These are phyloP conservation scores for Stephanocyclus meneghinianus DNA, from an alignment of 352 stramenopile genomes.

Conservation along the genomic window DNA sequence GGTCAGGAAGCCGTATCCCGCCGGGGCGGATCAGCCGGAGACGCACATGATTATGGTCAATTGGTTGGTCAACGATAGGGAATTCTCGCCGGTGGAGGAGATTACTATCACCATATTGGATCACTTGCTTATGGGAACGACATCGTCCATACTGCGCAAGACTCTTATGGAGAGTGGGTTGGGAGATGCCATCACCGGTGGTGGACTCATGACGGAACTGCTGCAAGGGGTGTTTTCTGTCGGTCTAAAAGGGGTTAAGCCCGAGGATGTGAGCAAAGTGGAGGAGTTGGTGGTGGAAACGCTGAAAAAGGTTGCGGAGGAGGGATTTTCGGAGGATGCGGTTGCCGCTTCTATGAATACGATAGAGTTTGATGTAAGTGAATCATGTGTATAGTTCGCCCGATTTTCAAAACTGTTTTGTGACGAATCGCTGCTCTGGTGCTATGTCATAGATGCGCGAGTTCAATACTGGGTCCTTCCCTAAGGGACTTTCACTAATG, in stretches of 20 bases:
- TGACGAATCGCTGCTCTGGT: not conserved
- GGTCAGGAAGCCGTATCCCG: slow-evolving; percentile 65
- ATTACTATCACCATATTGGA: slow-evolving; percentile 84
- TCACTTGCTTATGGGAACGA: slow-evolving; percentile 84
- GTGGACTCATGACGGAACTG: slow-evolving; percentile 84
- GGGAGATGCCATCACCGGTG: slow-evolving; percentile 83
- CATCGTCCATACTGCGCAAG: slow-evolving; percentile 77
- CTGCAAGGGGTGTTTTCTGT: slow-evolving; percentile 85
- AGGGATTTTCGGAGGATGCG: slow-evolving; percentile 84
- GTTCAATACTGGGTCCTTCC: slow-evolving; percentile 88
- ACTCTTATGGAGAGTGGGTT: slow-evolving; percentile 82
- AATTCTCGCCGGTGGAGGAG: slow-evolving; percentile 77
- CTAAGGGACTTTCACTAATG: slow-evolving; percentile 86
- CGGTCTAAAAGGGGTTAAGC: slow-evolving; percentile 84
- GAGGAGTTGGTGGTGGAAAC: slow-evolving; percentile 83
- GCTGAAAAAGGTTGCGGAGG: slow-evolving; percentile 72
- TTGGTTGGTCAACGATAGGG: slow-evolving; percentile 85
- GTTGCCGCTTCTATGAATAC: slow-evolving; percentile 85
- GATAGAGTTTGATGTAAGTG: slow-evolving; percentile 80
- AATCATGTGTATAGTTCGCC: not conserved
- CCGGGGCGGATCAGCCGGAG: slow-evolving; percentile 67
- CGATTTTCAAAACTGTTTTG: not conserved
- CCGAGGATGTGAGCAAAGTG: slow-evolving; percentile 76
- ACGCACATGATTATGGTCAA: slow-evolving; percentile 85
- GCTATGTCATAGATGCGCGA: slow-evolving; percentile 72